A percentile compares a stretch with the other conserved stretches of the same genome.
Conservation (phyloP, 2,329 filamentous ascomycete species). For the Seiridium unicorne region DNA sequence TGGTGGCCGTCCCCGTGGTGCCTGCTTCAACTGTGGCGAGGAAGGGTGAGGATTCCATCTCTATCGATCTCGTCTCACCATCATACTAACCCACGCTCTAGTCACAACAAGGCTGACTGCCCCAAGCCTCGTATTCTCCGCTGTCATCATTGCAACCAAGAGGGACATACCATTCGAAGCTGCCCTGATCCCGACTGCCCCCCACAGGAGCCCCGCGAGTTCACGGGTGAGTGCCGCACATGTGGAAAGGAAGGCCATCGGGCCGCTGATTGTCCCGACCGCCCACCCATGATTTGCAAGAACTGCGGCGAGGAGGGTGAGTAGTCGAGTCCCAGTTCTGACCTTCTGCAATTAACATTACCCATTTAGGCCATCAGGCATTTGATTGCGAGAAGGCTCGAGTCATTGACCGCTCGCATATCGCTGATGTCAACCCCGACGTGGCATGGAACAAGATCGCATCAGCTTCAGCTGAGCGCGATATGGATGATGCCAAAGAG, state of each 20-base stretch:
- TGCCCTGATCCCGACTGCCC: constrained; percentile 23
- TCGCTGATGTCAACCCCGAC: constrained; percentile 50
- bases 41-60: constrained; percentile 35
- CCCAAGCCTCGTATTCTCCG: constrained; percentile 48
- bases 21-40: constrained; percentile 61
- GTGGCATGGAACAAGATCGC: constrained; percentile 57
- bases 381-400: constrained; percentile 58
- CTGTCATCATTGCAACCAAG: constrained; percentile 47
- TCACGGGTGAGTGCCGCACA: constrained; percentile 46
- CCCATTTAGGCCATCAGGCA: constrained; percentile 49
- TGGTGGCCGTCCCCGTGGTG: constrained; percentile 27
- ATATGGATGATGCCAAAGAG: constrained; percentile 63
- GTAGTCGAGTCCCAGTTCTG: constrained; percentile 7
- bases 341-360: constrained; percentile 4
- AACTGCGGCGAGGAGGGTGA: constrained; percentile 62
- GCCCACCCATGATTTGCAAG: constrained; percentile 53
- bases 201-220: constrained; percentile 21
- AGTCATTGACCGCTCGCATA: constrained; percentile 51
- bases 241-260: constrained; percentile 54
- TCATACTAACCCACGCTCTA: constrained; percentile 20
- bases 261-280: constrained; percentile 61
- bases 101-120: constrained; percentile 64
- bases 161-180: constrained; percentile 40
- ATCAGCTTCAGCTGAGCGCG: constrained; percentile 49
- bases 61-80: neutral